Conservation (phyloP, 441 rosid species). For the Gossypium aridum region DNA sequence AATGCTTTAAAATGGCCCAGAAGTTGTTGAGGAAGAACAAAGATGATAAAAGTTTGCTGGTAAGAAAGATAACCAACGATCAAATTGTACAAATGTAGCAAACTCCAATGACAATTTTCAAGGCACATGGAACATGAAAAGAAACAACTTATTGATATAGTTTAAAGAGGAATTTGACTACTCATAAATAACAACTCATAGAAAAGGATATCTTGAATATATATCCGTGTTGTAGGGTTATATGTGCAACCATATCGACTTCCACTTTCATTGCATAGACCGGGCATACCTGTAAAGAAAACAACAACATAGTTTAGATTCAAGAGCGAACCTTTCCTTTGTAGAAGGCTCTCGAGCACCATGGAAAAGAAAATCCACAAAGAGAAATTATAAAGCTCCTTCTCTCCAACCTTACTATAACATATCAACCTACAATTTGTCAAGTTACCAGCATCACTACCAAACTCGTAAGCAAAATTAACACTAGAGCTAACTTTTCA, state of each 20-base stretch:
- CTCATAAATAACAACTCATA: constrained; percentile 6
- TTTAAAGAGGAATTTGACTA: neutral
- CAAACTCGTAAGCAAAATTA: neutral
- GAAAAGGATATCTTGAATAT: constrained; percentile 85
- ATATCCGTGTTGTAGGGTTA: constrained; percentile 83
- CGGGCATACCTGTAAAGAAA: constrained; percentile 72
- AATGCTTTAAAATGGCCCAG: neutral
- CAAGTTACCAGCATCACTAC: neutral
- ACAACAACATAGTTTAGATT: constrained; percentile 9
- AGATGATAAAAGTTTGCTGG: neutral
- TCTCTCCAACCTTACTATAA: neutral
- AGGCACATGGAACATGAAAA: neutral
- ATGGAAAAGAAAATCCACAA: constrained; percentile 7
- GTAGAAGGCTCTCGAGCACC: neutral
- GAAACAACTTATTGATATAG: neutral
- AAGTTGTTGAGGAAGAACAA: neutral
- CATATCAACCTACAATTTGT: neutral
- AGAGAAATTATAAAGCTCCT: constrained; percentile 9
- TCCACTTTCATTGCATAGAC: constrained; percentile 83
- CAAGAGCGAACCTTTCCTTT: neutral
- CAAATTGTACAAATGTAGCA: neutral
- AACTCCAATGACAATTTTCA: neutral
- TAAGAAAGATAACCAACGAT: neutral
- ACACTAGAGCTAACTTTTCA: neutral
- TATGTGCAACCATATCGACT: constrained; percentile 90